These are phyloP conservation scores for Sporothrix variecibatus DNA, from an alignment of 2,329 filamentous ascomycete genomes.

Conservation along the genomic window DNA sequence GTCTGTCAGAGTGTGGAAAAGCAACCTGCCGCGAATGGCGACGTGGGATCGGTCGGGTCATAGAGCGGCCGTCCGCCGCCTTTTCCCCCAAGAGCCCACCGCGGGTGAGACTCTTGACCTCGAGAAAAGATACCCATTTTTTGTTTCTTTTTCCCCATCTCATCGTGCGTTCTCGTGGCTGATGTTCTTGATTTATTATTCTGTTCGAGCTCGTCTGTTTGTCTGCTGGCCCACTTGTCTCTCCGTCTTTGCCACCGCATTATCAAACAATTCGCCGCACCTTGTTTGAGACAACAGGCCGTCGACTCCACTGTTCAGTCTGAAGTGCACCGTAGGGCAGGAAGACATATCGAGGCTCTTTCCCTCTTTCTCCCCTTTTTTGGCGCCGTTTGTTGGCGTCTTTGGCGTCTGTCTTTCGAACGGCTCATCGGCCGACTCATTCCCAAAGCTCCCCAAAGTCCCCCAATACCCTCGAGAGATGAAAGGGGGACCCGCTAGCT, in stretches of 20 bases:
- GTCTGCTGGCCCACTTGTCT: too few species aligned
- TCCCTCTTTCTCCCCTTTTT: neutral
- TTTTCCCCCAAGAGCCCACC: neutral
- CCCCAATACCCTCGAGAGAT: neutral
- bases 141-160: neutral
- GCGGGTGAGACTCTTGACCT: neutral
- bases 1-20: neutral
- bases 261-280: neutral
- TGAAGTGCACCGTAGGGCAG: neutral
- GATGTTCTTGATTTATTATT: neutral
- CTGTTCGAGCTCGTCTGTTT: neutral
- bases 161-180: neutral
- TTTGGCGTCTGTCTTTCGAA: neutral
- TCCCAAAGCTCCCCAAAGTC: neutral
- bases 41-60: neutral
- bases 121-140: neutral
- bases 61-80: neutral
- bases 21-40: constrained; percentile 10
- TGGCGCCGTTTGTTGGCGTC: neutral
- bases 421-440: neutral
- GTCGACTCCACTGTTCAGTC: neutral
- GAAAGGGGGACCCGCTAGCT: neutral
- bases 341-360: neutral
- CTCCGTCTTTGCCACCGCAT: neutral
- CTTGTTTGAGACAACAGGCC: neutral